phyloP scores from a whole-genome alignment of 176 grass and related monocot genomes.

The Eleusine indica region DNA sequence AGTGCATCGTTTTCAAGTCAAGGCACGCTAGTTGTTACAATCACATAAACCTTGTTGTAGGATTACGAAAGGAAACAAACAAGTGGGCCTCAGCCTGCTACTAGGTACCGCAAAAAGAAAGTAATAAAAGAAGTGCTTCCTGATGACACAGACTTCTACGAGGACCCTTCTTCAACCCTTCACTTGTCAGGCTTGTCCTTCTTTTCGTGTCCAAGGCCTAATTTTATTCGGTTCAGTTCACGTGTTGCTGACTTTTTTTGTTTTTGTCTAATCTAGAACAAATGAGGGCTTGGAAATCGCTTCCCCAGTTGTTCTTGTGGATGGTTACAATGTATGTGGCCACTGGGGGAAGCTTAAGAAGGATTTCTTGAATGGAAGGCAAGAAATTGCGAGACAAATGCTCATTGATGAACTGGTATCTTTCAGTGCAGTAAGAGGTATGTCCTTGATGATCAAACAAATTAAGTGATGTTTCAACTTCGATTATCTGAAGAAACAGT shows the following conservation, averaged over 20 bases:
- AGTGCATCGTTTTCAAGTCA: background rate
- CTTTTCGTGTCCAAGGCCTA: constrained; percentile 13
- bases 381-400: constrained; percentile 80
- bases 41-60: constrained; percentile 42
- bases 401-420: constrained; percentile 82
- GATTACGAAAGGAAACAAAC: constrained; percentile 64
- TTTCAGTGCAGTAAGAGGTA: constrained; percentile 84
- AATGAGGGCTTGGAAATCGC: constrained; percentile 69
- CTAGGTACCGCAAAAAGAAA: constrained; percentile 86
- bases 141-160: constrained; percentile 60
- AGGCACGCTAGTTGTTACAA: background rate
- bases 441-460: background rate
- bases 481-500: background rate
- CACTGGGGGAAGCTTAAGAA: constrained; percentile 89
- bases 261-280: constrained; percentile 56
- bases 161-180: constrained; percentile 73
- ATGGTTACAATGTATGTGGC: constrained; percentile 95
- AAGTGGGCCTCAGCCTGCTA: constrained; percentile 58
- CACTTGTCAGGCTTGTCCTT: constrained; percentile 60
- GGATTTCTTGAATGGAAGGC: constrained; percentile 83
- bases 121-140: constrained; percentile 71
- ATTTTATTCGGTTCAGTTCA: background rate
- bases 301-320: constrained; percentile 83
- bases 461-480: background rate
- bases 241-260: constrained; percentile 20